Percentiles rank a stretch among this genome's conserved stretches.
Conservation (phyloP, 2,329 filamentous ascomycete species). For the Epichloe uncinata region DNA sequence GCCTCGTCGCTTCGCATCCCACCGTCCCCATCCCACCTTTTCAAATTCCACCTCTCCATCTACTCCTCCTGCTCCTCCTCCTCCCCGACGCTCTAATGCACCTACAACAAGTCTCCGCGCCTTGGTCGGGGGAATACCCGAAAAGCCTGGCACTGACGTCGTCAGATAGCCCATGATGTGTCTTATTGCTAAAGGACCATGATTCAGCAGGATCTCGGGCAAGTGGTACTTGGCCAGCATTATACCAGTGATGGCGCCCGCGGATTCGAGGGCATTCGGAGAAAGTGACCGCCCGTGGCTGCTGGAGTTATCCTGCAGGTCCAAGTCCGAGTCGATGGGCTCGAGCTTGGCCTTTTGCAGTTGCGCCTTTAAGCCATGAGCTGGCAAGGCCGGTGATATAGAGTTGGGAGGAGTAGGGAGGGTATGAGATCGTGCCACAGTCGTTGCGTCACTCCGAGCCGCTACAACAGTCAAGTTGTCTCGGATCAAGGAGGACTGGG, state of each 20-base stretch:
- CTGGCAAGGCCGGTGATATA: slow-evolving; percentile 76
- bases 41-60: slow-evolving; percentile 71
- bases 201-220: slow-evolving; percentile 75
- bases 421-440: slow-evolving; percentile 46
- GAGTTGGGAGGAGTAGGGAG: slow-evolving; percentile 91
- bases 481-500: slow-evolving; percentile 45
- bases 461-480: slow-evolving; percentile 63
- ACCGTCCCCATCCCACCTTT: slow-evolving; percentile 95
- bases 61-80: slow-evolving; percentile 46
- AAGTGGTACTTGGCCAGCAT: slow-evolving; percentile 85
- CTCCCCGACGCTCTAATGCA: slow-evolving; percentile 69
- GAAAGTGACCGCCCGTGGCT: slow-evolving; percentile 26
- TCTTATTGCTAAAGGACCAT: slow-evolving; percentile 86
- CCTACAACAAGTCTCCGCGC: slow-evolving; percentile 85
- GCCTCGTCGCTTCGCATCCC: slow-evolving; percentile 70
- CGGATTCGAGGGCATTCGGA: slow-evolving; percentile 48
- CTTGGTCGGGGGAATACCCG: slow-evolving; percentile 80
- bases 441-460: slow-evolving; percentile 47
- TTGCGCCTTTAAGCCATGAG: slow-evolving; percentile 64
- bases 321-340: slow-evolving; percentile 72
- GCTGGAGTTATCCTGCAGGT: slow-evolving; percentile 51
- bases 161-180: slow-evolving; percentile 93
- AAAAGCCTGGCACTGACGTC: slow-evolving; percentile 85
- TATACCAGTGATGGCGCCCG: slow-evolving; percentile 69
- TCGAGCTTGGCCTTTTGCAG: slow-evolving; percentile 46